Evolutionary conservation across 2,329 filamentous ascomycete genomes (phyloP).

Genomic region (Colletotrichum sp.): DNA sequence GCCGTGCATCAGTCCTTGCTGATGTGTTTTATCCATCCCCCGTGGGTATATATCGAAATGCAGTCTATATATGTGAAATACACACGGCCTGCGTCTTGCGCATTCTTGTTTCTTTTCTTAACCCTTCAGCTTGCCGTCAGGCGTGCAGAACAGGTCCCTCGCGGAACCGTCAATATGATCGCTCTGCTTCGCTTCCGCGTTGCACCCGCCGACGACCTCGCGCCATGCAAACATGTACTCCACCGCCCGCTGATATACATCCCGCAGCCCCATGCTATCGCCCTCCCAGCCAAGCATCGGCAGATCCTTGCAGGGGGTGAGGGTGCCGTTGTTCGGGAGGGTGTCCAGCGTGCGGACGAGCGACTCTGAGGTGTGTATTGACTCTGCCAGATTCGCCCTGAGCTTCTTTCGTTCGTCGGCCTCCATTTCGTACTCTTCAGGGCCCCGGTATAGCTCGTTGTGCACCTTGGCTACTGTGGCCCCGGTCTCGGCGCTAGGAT

Average conservation of each 20-base stretch:
- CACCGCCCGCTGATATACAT: slow-evolving; percentile 47
- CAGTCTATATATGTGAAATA: slow-evolving; percentile 5
- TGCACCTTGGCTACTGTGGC: slow-evolving; percentile 74
- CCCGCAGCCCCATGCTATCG: slow-evolving; percentile 39
- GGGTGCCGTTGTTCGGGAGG: slow-evolving; percentile 45
- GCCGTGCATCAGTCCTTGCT: background rate
- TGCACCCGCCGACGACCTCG: slow-evolving; percentile 70
- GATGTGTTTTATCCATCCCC: background rate
- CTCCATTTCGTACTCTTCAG: slow-evolving; percentile 67
- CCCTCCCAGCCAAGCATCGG: slow-evolving; percentile 73
- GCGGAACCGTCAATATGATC: slow-evolving; percentile 43
- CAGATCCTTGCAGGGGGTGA: slow-evolving; percentile 51
- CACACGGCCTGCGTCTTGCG: slow-evolving; percentile 24
- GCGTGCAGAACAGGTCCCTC: slow-evolving; percentile 69
- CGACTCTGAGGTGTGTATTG: slow-evolving; percentile 33
- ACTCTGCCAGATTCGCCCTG: slow-evolving; percentile 28
- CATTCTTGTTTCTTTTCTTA: background rate
- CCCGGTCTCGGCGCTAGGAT: slow-evolving; percentile 67
- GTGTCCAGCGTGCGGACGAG: slow-evolving; percentile 52
- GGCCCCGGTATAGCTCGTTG: slow-evolving; percentile 72
- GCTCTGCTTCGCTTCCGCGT: slow-evolving; percentile 31
- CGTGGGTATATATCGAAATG: slow-evolving; percentile 17
- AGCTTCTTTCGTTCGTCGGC: slow-evolving; percentile 23
- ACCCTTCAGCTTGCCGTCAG: slow-evolving; percentile 24
- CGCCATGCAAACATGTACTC: slow-evolving; percentile 66